Evolutionary conservation across 2,329 filamentous ascomycete species (phyloP).

Genomic region (Chaetomium sp.): DNA sequence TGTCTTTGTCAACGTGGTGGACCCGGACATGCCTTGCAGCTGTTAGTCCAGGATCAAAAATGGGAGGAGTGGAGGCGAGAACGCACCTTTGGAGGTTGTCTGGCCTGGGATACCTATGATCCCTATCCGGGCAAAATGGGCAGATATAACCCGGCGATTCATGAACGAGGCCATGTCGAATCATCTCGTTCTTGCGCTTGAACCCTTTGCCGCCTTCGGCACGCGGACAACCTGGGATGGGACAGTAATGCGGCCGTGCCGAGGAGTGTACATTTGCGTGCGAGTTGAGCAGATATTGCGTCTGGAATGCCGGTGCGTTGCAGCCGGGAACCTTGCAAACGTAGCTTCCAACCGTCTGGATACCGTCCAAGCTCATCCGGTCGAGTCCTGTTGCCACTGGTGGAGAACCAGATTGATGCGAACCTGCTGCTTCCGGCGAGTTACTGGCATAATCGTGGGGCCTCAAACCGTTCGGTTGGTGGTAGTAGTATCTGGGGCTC

Average conservation of each 20-base stretch:
- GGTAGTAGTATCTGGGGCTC: conserved; percentile 44
- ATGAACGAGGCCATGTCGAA: conserved; percentile 81
- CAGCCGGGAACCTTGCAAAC: conserved; percentile 65
- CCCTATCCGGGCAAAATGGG: conserved; percentile 90
- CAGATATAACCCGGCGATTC: conserved; percentile 94
- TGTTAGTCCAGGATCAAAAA: conserved; percentile 29
- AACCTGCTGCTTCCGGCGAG: conserved; percentile 50
- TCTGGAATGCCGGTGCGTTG: conserved; percentile 73
- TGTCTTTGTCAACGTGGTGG: conserved; percentile 86
- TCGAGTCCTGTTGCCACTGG: conserved; percentile 49
- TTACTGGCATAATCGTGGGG: conserved; percentile 49
- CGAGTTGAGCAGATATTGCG: conserved; percentile 75
- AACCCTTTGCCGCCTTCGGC: conserved; percentile 68
- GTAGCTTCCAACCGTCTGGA: conserved; percentile 54
- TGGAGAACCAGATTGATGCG: conserved; percentile 40
- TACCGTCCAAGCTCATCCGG: conserved; percentile 61
- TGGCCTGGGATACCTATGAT: conserved; percentile 91
- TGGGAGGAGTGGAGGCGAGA: background rate
- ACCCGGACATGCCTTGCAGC: conserved; percentile 78
- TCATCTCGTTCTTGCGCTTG: conserved; percentile 75
- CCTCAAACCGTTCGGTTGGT: conserved; percentile 39
- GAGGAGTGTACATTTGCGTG: conserved; percentile 74
- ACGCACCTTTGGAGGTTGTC: conserved; percentile 89
- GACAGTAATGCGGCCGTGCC: conserved; percentile 66
- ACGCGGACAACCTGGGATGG: conserved; percentile 63